A percentile compares a stretch with the other conserved stretches of the same genome.
phyloP scores from a whole-genome alignment of 495 filamentous ascomycete genomes.

The Corynascus novoguineensis region DNA sequence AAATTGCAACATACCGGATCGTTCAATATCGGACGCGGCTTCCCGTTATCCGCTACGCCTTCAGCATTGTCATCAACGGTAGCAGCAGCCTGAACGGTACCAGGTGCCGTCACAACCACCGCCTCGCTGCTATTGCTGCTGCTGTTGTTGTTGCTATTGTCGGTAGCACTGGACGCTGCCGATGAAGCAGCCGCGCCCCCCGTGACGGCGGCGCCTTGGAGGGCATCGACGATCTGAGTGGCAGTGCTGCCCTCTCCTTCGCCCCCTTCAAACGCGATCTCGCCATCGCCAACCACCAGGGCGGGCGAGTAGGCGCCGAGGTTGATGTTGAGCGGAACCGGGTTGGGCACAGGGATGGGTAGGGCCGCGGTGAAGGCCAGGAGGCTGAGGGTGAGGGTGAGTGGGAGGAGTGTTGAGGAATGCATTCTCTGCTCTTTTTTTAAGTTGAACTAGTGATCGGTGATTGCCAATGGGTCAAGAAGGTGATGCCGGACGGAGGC shows the following conservation, averaged over 20 bases:
- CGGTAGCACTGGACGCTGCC: neutral
- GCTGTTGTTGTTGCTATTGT: no score
- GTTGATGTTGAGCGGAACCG: conserved; percentile 52
- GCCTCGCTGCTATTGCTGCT: neutral
- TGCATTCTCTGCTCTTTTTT: no score
- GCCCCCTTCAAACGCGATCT: conserved; percentile 40
- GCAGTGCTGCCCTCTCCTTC: conserved; percentile 29
- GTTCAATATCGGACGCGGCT: neutral
- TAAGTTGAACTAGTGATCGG: no score
- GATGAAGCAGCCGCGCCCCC: neutral
- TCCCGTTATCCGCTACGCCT: no score
- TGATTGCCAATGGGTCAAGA: neutral
- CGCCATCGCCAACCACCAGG: conserved; percentile 55
- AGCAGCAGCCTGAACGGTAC: neutral
- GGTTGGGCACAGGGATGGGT: conserved; percentile 20
- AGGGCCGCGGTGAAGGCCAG: conserved; percentile 3
- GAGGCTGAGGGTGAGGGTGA: conserved; percentile 14
- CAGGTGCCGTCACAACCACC: neutral
- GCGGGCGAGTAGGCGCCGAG: conserved; percentile 54
- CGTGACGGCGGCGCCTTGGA: conserved; percentile 14
- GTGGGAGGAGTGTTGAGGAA: conserved; percentile 1
- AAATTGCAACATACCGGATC: neutral
- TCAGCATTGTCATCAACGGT: neutral
- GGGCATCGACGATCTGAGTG: conserved; percentile 16
- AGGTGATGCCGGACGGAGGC: neutral